Conservation (phyloP, 805 yeast genomes). For the Saccharomycopsis lassenensis region DNA sequence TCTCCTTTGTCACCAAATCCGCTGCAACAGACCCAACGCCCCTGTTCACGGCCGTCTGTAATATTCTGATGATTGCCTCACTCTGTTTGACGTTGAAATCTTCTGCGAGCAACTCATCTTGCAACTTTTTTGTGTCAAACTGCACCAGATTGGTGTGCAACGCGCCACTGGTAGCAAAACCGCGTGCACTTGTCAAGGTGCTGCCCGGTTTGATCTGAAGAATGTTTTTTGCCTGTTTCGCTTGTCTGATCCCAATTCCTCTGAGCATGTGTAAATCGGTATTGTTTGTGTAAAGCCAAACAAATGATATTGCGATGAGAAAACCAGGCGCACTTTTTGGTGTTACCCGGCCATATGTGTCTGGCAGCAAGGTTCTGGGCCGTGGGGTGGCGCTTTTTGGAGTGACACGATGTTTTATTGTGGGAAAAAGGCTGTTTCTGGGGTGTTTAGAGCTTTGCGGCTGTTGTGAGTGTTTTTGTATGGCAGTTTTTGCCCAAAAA, state of each 20-base stretch:
- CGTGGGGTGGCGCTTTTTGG: too few species aligned
- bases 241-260: too few species aligned
- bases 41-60: conserved; percentile 66
- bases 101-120: conserved; percentile 44
- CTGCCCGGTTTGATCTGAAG: not conserved
- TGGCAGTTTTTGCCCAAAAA: too few species aligned
- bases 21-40: conserved; percentile 67
- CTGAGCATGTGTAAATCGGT: too few species aligned
- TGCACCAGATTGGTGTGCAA: conserved; percentile 5
- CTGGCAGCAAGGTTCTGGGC: too few species aligned
- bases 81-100: conserved; percentile 74
- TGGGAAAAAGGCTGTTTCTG: too few species aligned
- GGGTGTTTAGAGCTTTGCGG: too few species aligned
- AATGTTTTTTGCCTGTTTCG: not conserved
- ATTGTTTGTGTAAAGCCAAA: not conserved
- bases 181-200: not conserved
- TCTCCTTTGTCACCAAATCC: conserved; percentile 77
- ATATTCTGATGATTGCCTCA: conserved; percentile 63
- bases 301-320: not conserved
- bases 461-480: too few species aligned
- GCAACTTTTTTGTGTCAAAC: conserved; percentile 62
- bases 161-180: too few species aligned
- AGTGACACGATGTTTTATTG: too few species aligned
- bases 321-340: too few species aligned
- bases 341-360: too few species aligned